Evolutionary conservation across 192 early-diverging fungal genomes (phyloP), one percentile per base, ranked within the genome.

Genomic region (Chytriomyces sp.): DNA sequence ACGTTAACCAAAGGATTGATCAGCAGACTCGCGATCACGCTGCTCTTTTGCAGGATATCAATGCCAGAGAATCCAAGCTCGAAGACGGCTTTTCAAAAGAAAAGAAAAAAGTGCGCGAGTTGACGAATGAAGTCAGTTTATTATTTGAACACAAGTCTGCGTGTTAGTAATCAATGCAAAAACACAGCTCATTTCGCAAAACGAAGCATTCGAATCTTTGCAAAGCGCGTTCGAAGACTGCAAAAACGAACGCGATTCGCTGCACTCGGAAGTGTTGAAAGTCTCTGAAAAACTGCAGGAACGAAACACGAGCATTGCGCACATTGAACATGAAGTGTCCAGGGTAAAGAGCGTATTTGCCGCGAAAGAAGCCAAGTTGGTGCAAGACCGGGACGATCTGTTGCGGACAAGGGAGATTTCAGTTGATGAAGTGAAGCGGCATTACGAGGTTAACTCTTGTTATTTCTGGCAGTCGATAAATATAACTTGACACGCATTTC

Each of bases 251-350:
- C 77, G 84, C 6, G 78, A 86, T 45, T 67, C 45, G 2, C 63
- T 89, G n/a, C 70, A 82, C 18, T 67, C 72, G 26, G 83, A 89
- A 24, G 24, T 83, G 8, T 60, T 66, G 20, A 82, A 83, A 18
- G 63, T 84, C 4, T 53, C 67, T 11, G 63, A 69, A 45, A 85
- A 81, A 60, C 76, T 89, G 4, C 67, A 86, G 68, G 83, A 84
- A 16, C 71, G 28, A 47, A 89, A 89, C 70, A 79, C 81, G 6
- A 87, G 87, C 78, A 89, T 89, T 48, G 80, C 86, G 35, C 64
- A 63, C 69, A 89, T 89, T 48, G 88, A 89, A 68, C 63, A 78
- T 13, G 88, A 89, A 66, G 85, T 85, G 11, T 64, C 53, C 6
- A 79, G 72, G 48, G 77, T 85, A 3, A 82, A 79, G 57, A 57